Conservation (phyloP, 2,329 filamentous ascomycete genomes). For the Hortaea werneckii region DNA sequence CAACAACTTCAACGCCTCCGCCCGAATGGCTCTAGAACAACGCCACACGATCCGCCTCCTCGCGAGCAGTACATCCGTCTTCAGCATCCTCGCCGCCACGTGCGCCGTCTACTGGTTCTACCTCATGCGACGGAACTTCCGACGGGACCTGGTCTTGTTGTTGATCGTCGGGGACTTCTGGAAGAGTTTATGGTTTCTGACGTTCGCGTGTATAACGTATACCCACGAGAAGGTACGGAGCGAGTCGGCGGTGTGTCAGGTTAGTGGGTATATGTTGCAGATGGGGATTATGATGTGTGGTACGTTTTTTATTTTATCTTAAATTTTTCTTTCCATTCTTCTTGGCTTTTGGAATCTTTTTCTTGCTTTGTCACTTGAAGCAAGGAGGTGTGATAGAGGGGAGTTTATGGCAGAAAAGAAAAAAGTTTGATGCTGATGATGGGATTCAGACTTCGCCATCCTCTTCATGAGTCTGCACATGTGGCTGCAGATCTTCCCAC, state of each 20-base stretch:
- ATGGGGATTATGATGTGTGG: slow-evolving; percentile 19
- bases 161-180: slow-evolving; percentile 63
- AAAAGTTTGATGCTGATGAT: slow-evolving; percentile 5
- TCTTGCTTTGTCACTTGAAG: neutral
- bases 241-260: slow-evolving; percentile 16
- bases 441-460: slow-evolving; percentile 51
- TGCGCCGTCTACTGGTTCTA: slow-evolving; percentile 61
- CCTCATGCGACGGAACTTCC: slow-evolving; percentile 62
- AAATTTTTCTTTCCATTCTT: too few relatives aligned
- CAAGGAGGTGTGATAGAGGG: neutral
- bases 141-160: slow-evolving; percentile 65
- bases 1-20: slow-evolving; percentile 8
- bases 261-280: slow-evolving; percentile 20
- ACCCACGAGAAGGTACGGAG: slow-evolving; percentile 29
- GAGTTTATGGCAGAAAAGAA: neutral
- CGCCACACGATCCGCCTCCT: slow-evolving; percentile 24
- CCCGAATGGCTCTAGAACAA: slow-evolving; percentile 7
- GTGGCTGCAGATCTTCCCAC: slow-evolving; percentile 59
- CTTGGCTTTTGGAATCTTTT: too few relatives aligned
- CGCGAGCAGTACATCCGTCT: slow-evolving; percentile 26
- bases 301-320: slow-evolving; percentile 4
- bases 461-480: slow-evolving; percentile 66
- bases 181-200: slow-evolving; percentile 58
- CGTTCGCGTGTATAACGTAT: slow-evolving; percentile 54
- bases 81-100: slow-evolving; percentile 49